phyloP scores from a whole-genome alignment of 116 monocot genomes.

The Dioscorea cayenensis region DNA sequence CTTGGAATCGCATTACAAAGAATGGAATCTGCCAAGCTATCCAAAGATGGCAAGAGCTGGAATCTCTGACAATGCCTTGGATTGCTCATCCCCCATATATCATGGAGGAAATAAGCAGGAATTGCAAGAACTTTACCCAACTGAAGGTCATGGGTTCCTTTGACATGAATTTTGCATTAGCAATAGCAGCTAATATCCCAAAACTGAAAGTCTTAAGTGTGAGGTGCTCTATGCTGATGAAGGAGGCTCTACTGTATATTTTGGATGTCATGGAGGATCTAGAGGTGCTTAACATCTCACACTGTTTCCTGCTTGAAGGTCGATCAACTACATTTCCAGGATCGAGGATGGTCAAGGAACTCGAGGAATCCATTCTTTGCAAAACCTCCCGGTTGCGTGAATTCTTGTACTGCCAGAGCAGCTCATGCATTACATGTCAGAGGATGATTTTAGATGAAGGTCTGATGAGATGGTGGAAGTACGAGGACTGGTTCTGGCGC shows the following conservation, averaged over 20 bases:
- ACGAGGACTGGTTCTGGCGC: conserved; percentile 79
- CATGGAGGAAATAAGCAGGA: conserved; percentile 67
- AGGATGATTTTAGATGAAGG: conserved; percentile 75
- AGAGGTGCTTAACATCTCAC: conserved; percentile 89
- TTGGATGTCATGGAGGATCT: conserved; percentile 47
- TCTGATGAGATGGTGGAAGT: conserved; percentile 82
- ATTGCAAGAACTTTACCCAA: conserved; percentile 68
- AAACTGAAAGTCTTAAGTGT: conserved; percentile 71
- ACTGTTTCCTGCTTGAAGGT: conserved; percentile 56
- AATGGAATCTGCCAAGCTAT: conserved; percentile 68
- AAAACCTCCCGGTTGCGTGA: conserved; percentile 45
- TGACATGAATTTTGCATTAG: conserved; percentile 48
- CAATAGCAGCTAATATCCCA: conserved; percentile 46
- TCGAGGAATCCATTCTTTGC: conserved; percentile 31
- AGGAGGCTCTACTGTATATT: conserved; percentile 48
- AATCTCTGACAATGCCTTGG: conserved; percentile 81
- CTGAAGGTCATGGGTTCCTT: conserved; percentile 83
- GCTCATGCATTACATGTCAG: conserved; percentile 39
- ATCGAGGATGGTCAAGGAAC: conserved; percentile 28
- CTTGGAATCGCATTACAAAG: conserved; percentile 89
- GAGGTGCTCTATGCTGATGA: conserved; percentile 62
- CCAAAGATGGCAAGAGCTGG: conserved; percentile 56
- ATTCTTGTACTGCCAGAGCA: conserved; percentile 50
- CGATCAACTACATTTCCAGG: conserved; percentile 11
- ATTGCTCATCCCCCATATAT: conserved; percentile 69